phyloP scores from a whole-genome alignment of 2,329 filamentous ascomycete species.

The Neofusicoccum laricinum region DNA sequence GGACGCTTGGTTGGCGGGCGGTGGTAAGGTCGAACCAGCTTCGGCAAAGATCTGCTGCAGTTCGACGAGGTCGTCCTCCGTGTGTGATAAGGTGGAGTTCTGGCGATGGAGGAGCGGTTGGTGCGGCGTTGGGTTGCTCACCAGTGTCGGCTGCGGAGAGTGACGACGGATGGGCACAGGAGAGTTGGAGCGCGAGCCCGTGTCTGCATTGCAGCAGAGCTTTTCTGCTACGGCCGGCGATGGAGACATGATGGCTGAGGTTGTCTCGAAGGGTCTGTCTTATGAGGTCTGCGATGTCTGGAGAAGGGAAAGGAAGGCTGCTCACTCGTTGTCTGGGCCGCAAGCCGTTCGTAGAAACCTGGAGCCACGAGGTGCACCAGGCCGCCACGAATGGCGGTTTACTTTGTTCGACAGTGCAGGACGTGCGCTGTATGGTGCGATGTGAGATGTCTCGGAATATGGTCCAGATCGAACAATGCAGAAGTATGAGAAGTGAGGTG shows the following conservation, averaged over 20 bases:
- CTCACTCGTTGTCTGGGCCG: background rate
- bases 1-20: background rate
- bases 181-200: background rate
- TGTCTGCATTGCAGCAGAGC: background rate
- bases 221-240: background rate
- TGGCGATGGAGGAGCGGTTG: background rate
- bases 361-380: background rate
- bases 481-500: slow-evolving; percentile 25
- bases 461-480: slow-evolving; percentile 27
- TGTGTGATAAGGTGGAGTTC: background rate
- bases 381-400: background rate
- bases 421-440: background rate
- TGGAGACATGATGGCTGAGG: background rate
- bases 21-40: slow-evolving; percentile 17
- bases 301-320: background rate
- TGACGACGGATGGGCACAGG: background rate
- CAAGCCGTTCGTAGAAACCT: background rate
- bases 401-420: background rate
- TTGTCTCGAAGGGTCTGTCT: background rate
- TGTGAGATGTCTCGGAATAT: slow-evolving; percentile 5
- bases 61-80: slow-evolving; percentile 28
- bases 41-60: slow-evolving; percentile 33
- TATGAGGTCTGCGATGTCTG: background rate
- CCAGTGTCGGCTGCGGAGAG: background rate
- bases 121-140: background rate